Evolutionary conservation across 129 eudicot species (phyloP).

Genomic region (Arctium minus): DNA sequence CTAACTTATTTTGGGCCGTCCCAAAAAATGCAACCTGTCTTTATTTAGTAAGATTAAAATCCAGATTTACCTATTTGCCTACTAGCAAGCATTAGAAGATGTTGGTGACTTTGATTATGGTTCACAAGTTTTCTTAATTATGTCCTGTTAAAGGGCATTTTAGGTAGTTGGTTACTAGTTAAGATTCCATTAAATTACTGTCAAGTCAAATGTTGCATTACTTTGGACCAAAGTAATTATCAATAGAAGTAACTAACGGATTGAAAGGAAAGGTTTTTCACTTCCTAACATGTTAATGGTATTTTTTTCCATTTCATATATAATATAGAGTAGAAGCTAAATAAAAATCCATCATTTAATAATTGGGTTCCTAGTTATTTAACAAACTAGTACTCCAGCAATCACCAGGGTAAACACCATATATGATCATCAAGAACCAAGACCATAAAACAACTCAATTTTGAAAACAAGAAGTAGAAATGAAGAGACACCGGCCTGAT

Average conservation of each 20-base stretch:
- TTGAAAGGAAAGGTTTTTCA: not conserved
- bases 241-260: not conserved
- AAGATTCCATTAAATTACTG: conserved; percentile 11
- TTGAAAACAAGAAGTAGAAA: not conserved
- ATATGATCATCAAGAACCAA: conserved; percentile 4
- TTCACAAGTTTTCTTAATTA: not conserved
- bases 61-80: conserved; percentile 7
- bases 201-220: not conserved
- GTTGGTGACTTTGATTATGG: not conserved
- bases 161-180: not conserved
- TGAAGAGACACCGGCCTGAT: not conserved
- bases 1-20: not conserved
- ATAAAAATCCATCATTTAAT: not conserved
- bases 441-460: not conserved
- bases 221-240: not conserved
- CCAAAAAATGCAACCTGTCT: not conserved
- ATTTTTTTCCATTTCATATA: not conserved
- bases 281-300: not conserved
- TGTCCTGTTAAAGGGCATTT: not conserved
- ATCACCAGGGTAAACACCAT: not conserved
- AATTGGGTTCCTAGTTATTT: not conserved
- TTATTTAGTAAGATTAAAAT: not conserved
- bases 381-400: not conserved
- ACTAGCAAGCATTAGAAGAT: conserved; percentile 2
- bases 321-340: not conserved